Base-by-base conservation (phyloP, 192 early-diverging fungal species). In the Podila clonocystis region DNA sequence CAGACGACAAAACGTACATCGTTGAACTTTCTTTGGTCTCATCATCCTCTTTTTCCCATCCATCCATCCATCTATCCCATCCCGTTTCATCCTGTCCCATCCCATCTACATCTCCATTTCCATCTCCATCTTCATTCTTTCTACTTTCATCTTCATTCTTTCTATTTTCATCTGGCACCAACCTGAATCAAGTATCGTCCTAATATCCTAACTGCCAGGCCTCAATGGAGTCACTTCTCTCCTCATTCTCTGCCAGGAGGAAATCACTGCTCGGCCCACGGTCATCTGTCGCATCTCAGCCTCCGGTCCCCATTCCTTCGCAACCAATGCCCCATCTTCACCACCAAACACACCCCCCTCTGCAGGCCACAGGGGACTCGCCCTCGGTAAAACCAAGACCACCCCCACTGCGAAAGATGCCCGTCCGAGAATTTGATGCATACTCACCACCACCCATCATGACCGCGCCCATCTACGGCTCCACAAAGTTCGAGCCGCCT, bases 381-480 rank as follows among this genome's bases (percentile, higher is more conserved):
- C 52, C 50, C 20, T 67, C 66, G 52, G 50, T 67, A 4, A 78
- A 78, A 45, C 50, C 57, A 36, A 72, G 62, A 50, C 70, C 76
- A 2, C 76, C 76, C 31, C 70, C 76, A 5, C 50, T 79, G 28
- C 58, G 70, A 28, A 79, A 79, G 70, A 79, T 79, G 31, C 61
- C 76, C 33, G 70, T 72, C 33, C 65, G 76, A 13, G 76, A 79
- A 12, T 79, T 79, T 29, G 70, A 72, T 45, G 66, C 69, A 17
- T 79, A 72, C 41, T 72, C 76, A 17, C 70, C 76, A 38, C 70
- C 76, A 49, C 76, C 76, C 15, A 63, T 78, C 58, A 65, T 71
- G 65, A 79, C 76, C n/a, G 69, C 76, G 0, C 70, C 76, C 52
- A 63, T 78, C 67, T 71, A 79, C 58, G 70, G 70, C 15, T 67